Evolutionary conservation across 371 early-diverging fungal species (phyloP).

Genomic region (Nosema granulosis): DNA sequence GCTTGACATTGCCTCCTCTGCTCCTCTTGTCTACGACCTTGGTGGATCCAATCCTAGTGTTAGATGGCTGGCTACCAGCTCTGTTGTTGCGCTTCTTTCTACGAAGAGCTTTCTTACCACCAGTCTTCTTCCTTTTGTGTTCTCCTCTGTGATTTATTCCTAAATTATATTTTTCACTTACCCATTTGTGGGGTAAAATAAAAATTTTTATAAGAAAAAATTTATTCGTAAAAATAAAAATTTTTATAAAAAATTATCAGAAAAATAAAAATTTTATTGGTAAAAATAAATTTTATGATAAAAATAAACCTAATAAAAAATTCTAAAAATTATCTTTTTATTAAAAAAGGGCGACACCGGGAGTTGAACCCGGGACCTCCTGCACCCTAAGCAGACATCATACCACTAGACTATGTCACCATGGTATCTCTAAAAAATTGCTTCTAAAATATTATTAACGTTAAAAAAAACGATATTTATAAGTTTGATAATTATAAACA

Average conservation of each 20-base stretch:
- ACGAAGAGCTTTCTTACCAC: slow-evolving; percentile 91
- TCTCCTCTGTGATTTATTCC: slow-evolving; percentile 64
- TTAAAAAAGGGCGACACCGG: slow-evolving; percentile 64
- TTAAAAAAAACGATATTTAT: background rate
- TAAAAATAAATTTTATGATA: background rate
- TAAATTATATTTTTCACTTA: slow-evolving; percentile 44
- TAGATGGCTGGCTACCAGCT: slow-evolving; percentile 91
- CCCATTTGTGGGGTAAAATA: slow-evolving; percentile 54
- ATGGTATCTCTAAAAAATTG: too few relatives aligned
- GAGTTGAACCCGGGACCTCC: slow-evolving; percentile 67
- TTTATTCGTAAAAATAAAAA: background rate
- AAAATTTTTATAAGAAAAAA: background rate
- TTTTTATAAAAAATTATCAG: background rate
- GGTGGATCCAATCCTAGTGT: slow-evolving; percentile 90
- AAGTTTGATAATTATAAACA: too few relatives aligned
- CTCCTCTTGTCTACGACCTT: slow-evolving; percentile 86
- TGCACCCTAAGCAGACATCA: slow-evolving; percentile 68
- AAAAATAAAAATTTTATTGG: background rate
- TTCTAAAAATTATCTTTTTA: background rate
- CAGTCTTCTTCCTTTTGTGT: slow-evolving; percentile 92
- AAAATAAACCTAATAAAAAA: background rate
- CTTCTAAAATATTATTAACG: background rate
- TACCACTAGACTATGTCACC: slow-evolving; percentile 68
- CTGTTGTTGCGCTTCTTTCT: slow-evolving; percentile 98
- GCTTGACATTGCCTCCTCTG: slow-evolving; percentile 97